Conservation (phyloP, 1,284 basidiomycete genomes). For the Trametes hirsuta region DNA sequence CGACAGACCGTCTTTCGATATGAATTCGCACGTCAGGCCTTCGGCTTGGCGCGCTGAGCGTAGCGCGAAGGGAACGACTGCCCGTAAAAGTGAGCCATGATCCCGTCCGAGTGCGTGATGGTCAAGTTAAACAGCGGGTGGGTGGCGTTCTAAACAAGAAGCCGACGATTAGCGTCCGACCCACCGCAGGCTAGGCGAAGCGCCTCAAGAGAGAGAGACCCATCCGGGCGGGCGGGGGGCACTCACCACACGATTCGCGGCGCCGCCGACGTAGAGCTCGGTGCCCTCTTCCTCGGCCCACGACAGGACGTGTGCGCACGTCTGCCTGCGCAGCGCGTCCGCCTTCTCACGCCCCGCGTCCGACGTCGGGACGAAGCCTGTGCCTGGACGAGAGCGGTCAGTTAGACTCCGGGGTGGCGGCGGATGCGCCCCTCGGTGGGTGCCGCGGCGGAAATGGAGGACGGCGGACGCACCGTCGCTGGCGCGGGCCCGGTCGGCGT, state of each 20-base stretch:
- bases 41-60: slow-evolving; percentile 7
- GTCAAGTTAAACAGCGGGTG: slow-evolving; percentile 89
- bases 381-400: slow-evolving; percentile 10
- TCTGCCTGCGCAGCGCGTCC: slow-evolving; percentile 47
- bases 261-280: slow-evolving; percentile 66
- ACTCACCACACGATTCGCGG: slow-evolving; percentile 73
- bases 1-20: background rate
- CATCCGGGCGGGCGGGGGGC: background rate
- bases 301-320: slow-evolving; percentile 64
- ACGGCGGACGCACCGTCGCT: slow-evolving; percentile 34
- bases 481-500: slow-evolving; percentile 21
- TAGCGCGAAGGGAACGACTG: slow-evolving; percentile 50
- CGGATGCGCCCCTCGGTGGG: background rate
- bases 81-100: slow-evolving; percentile 80
- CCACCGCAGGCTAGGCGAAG: background rate
- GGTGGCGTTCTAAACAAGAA: slow-evolving; percentile 74
- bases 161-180: background rate
- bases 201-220: too few species aligned
- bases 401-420: slow-evolving; percentile 9
- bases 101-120: slow-evolving; percentile 69
- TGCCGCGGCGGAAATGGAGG: background rate
- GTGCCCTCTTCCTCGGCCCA: slow-evolving; percentile 80
- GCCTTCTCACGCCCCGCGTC: slow-evolving; percentile 19
- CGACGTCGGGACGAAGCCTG: slow-evolving; percentile 14
- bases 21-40: background rate